Conservation (phyloP, 352 stramenopile genomes). For the Ochromonadaceae sp. region DNA sequence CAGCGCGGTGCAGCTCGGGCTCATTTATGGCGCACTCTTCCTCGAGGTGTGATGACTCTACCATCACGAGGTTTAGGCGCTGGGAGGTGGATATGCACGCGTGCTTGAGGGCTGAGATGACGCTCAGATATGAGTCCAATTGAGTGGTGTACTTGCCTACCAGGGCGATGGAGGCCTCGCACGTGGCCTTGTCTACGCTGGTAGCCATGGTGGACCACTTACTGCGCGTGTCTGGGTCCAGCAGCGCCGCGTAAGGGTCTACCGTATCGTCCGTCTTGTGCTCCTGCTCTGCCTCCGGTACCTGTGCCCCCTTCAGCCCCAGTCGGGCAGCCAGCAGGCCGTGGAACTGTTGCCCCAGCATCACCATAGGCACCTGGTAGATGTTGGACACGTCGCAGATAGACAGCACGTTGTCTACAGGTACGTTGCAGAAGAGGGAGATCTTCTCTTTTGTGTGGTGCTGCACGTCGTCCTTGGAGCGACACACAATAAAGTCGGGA, state of each 20-base stretch:
- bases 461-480: conserved; percentile 58
- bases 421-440: conserved; percentile 84
- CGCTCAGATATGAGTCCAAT: conserved; percentile 72
- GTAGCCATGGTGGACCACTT: background rate
- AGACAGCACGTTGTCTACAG: conserved; percentile 71
- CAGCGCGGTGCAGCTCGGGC: conserved; percentile 48
- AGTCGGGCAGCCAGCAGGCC: conserved; percentile 68
- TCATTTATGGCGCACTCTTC: conserved; percentile 30
- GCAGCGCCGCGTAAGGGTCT: no score
- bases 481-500: conserved; percentile 84
- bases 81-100: conserved; percentile 41
- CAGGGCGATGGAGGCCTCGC: conserved; percentile 39
- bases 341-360: conserved; percentile 71
- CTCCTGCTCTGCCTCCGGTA: no score
- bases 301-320: conserved; percentile 61
- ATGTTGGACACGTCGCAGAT: conserved; percentile 91
- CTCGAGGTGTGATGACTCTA: conserved; percentile 76
- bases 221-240: background rate
- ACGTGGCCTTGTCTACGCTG: background rate
- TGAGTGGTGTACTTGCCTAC: conserved; percentile 90
- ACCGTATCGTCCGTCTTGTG: no score
- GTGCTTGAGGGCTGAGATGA: conserved; percentile 16
- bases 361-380: conserved; percentile 81
- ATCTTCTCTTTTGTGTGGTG: conserved; percentile 66
- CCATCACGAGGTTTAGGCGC: conserved; percentile 79